Evolutionary conservation across 192 early-diverging fungal genomes (phyloP).

Genomic region (Umbelopsis sp.): DNA sequence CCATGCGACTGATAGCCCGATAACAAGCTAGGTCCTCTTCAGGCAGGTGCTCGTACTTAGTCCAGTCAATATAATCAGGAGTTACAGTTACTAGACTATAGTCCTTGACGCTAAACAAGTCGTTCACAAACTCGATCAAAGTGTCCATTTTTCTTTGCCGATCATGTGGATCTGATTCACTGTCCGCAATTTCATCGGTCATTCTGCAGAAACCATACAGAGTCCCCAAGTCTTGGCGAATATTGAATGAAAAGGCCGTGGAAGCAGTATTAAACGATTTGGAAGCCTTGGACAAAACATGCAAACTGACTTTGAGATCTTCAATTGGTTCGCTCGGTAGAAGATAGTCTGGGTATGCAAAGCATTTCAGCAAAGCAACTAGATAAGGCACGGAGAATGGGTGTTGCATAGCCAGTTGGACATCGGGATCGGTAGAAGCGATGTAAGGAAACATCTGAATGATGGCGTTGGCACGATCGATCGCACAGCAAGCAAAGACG

Average conservation of each 20-base stretch:
- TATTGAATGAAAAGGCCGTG: slow-evolving; percentile 31
- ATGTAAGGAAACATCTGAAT: slow-evolving; percentile 24
- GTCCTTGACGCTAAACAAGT: slow-evolving; percentile 21
- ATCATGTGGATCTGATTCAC: slow-evolving; percentile 24
- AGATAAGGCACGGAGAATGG: background rate
- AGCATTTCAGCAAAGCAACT: slow-evolving; percentile 19
- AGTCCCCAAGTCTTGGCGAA: slow-evolving; percentile 37
- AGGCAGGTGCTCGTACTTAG: slow-evolving; percentile 23
- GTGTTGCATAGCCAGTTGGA: background rate
- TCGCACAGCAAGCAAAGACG: slow-evolving; percentile 40
- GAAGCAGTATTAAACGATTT: slow-evolving; percentile 42
- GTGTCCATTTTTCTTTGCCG: slow-evolving; percentile 22
- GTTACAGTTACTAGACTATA: background rate
- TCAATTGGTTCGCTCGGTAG: slow-evolving; percentile 12
- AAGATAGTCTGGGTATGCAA: slow-evolving; percentile 24
- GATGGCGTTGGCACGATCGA: slow-evolving; percentile 36
- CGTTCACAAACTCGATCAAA: slow-evolving; percentile 28
- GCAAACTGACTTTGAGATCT: slow-evolving; percentile 28
- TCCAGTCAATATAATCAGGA: slow-evolving; percentile 32
- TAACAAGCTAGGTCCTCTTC: slow-evolving; percentile 22
- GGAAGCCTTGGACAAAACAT: slow-evolving; percentile 26
- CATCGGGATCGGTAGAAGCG: background rate
- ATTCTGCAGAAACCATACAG: slow-evolving; percentile 44
- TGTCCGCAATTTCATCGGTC: slow-evolving; percentile 44
- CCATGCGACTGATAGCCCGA: slow-evolving; percentile 29